phyloP scores from a whole-genome alignment of 2,329 filamentous ascomycete species.

The Botrytis fragariae region DNA sequence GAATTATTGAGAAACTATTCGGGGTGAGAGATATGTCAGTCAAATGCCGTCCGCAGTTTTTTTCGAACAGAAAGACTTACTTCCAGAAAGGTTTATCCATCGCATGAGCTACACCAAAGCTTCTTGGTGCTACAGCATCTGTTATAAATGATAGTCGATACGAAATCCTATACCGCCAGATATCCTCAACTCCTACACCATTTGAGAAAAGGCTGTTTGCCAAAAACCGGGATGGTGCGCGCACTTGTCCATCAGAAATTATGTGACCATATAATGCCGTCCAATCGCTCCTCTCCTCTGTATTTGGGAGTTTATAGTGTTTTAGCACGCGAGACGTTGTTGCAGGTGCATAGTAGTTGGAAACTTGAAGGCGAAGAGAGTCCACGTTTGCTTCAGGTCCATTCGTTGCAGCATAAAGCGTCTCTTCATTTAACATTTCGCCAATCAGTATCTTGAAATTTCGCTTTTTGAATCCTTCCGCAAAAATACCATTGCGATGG shows the following conservation, averaged over 20 bases:
- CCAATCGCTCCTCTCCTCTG: constrained; percentile 40
- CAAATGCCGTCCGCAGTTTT: not conserved
- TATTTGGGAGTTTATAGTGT: constrained; percentile 40
- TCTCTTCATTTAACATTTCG: constrained; percentile 46
- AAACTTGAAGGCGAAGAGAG: constrained; percentile 41
- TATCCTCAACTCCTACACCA: constrained; percentile 39
- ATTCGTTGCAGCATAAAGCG: constrained; percentile 45
- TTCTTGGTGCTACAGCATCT: constrained; percentile 41
- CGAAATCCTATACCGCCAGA: constrained; percentile 46
- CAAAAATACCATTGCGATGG: constrained; percentile 40
- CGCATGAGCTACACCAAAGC: constrained; percentile 41
- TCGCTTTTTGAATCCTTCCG: constrained; percentile 40
- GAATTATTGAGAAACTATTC: constrained; percentile 41
- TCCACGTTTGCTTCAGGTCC: constrained; percentile 39
- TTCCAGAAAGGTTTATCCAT: constrained; percentile 47
- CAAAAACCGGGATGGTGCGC: constrained; percentile 41
- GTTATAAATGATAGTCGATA: constrained; percentile 45
- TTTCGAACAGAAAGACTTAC: constrained; percentile 32
- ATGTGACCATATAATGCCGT: constrained; percentile 43
- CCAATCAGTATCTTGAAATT: constrained; percentile 43
- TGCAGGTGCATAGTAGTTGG: constrained; percentile 45
- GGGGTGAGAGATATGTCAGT: not conserved
- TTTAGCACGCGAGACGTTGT: constrained; percentile 41
- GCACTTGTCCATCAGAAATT: constrained; percentile 43
- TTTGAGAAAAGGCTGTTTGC: constrained; percentile 37